A percentile compares a stretch with the other conserved stretches of the same genome.
Conservation (phyloP, 2,329 filamentous ascomycete species). For the Beauveria caledonica region DNA sequence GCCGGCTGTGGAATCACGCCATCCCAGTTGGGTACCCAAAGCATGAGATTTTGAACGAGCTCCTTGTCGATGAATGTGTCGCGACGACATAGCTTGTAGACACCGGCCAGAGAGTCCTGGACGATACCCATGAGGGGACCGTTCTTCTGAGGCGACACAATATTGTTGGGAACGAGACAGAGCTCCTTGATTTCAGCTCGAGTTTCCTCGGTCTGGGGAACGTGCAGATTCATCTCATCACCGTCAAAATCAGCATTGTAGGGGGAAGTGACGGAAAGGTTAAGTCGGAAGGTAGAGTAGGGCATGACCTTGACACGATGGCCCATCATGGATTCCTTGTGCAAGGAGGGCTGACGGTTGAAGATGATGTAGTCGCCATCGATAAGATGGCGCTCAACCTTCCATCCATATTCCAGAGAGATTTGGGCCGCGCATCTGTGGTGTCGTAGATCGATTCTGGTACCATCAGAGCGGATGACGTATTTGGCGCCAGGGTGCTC, state of each 20-base stretch:
- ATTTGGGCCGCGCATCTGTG: slow-evolving; percentile 83
- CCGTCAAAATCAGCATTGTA: slow-evolving; percentile 99
- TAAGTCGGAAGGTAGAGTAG: slow-evolving; percentile 96
- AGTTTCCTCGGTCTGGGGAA: slow-evolving; percentile 94
- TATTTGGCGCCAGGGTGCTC: slow-evolving; percentile 95
- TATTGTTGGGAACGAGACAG: slow-evolving; percentile 96
- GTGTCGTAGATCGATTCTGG: slow-evolving; percentile 88
- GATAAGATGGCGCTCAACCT: slow-evolving; percentile 93
- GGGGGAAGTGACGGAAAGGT: slow-evolving; percentile 92
- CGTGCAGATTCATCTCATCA: slow-evolving; percentile 99
- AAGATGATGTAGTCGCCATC: slow-evolving; percentile 98
- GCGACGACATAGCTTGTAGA: slow-evolving; percentile 92
- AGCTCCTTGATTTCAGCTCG: slow-evolving; percentile 89
- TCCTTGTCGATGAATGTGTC: slow-evolving; percentile 88
- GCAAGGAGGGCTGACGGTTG: slow-evolving; percentile 96
- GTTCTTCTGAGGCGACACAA: slow-evolving; percentile 96
- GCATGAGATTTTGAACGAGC: slow-evolving; percentile 89
- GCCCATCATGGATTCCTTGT: slow-evolving; percentile 99
- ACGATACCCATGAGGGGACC: slow-evolving; percentile 99
- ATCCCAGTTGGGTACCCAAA: slow-evolving; percentile 98
- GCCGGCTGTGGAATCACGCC: slow-evolving; percentile 86
- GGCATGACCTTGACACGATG: slow-evolving; percentile 97
- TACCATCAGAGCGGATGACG: slow-evolving; percentile 87
- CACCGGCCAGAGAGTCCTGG: slow-evolving; percentile 91
- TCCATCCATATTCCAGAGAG: slow-evolving; percentile 91